Evolutionary conservation across 306 rosid genomes (phyloP), one percentile per base, ranked within the genome.

Genomic region (Inga leiocalycina): DNA sequence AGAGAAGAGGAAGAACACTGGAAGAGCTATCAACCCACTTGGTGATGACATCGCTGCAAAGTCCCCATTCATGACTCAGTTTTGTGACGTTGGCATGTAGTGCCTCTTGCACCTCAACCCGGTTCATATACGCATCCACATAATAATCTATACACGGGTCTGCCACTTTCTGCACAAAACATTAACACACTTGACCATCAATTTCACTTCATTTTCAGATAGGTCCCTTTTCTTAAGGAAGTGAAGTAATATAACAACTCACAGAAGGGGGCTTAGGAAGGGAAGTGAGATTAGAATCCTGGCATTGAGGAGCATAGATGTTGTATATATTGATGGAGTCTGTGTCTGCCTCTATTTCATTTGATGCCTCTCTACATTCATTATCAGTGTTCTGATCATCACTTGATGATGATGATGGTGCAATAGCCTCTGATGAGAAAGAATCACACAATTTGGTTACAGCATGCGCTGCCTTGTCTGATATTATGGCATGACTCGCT

Each of bases 51-150:
- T 85, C 83, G n/a, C 97, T 94, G 72, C 99, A 96, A 10, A 93
- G 91, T 51, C 85, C 82, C 99, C 99, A 96, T 3, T 91, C 94
- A 81, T 94, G 80, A 5, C 83, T 46, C 32, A 96, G 92, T 51
- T 87, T 92, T 3, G 98, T 96, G 34, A 96, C 97, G 78, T 96
- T 96, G 10, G 98, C 99, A 74, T 96, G 98, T 16, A 96, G 49
- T 11, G 94, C 97, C 67, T 78, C 75, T 83, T 96, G 99, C 49
- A 94, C 98, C 10, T 94, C 97, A 20, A 79, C 80, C 10, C 92
- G 82, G 34, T 96, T 96, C 51, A 96, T 66, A 73, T 96, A 96
- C 3, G 87, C 97, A 27, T 80, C 27, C 34, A 84, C 94, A 65
- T 96, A 96, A 80, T 51, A 0, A 71, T 96, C 97, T 37, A 91